phyloP scores from a whole-genome alignment of 1,139 yeast genomes.

The Candida glucosophila region DNA sequence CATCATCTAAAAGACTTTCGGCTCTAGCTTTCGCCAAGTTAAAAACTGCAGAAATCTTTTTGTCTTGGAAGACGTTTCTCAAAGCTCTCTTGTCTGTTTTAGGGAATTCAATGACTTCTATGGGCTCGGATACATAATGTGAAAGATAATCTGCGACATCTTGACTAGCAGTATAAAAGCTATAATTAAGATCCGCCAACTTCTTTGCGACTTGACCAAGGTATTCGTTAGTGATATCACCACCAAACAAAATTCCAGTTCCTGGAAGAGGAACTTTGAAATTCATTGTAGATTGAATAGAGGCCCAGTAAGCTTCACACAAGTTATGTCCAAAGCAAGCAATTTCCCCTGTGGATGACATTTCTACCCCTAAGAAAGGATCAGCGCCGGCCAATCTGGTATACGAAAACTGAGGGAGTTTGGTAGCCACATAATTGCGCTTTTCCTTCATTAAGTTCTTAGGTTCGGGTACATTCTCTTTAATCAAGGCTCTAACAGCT shows the following conservation, averaged over 20 bases:
- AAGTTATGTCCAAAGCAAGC: conserved; percentile 89
- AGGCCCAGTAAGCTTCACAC: conserved; percentile 93
- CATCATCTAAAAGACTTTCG: conserved; percentile 73
- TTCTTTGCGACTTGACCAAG: conserved; percentile 68
- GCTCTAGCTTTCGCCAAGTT: conserved; percentile 91
- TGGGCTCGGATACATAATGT: conserved; percentile 35
- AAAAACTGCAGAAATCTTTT: conserved; percentile 79
- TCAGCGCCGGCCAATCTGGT: conserved; percentile 98
- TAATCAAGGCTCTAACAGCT: conserved; percentile 80
- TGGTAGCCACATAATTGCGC: conserved; percentile 81
- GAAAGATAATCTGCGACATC: conserved; percentile 63
- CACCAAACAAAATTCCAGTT: conserved; percentile 84
- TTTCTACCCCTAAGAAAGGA: conserved; percentile 96
- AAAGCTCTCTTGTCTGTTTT: conserved; percentile 86
- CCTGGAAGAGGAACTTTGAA: conserved; percentile 91
- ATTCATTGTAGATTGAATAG: conserved; percentile 95
- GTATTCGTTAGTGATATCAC: conserved; percentile 68
- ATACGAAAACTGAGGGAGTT: conserved; percentile 96
- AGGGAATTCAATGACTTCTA: conserved; percentile 78
- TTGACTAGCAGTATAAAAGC: conserved; percentile 68
- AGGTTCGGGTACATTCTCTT: conserved; percentile 63
- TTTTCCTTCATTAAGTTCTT: conserved; percentile 54
- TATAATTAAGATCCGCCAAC: conserved; percentile 70
- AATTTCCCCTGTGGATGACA: conserved; percentile 98
- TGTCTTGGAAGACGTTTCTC: conserved; percentile 84